These are phyloP conservation scores for Physcia stellaris DNA, from an alignment of 495 filamentous ascomycete genomes.

Conservation along the genomic window DNA sequence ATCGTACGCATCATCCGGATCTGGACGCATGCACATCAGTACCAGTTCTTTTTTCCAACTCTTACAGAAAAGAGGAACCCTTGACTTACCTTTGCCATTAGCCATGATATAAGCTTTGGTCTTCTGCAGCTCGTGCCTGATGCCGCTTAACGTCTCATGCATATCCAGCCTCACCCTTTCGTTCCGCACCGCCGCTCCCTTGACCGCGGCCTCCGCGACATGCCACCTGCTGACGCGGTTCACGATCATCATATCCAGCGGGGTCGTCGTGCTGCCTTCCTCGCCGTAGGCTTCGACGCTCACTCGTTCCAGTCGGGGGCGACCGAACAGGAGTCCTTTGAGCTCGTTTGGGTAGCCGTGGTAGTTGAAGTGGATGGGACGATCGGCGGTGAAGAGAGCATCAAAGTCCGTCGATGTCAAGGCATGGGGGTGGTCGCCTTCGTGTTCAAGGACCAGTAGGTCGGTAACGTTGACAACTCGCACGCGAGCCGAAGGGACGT, in stretches of 20 bases:
- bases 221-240: conserved; percentile 52
- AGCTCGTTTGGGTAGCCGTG: conserved; percentile 54
- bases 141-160: conserved; percentile 31
- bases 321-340: conserved; percentile 49
- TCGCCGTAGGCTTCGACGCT: conserved; percentile 52
- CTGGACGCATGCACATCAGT: conserved; percentile 17
- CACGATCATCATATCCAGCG: conserved; percentile 61
- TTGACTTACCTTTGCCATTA: conserved; percentile 33
- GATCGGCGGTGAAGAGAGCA: conserved; percentile 47
- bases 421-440: conserved; percentile 51
- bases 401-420: no score
- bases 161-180: conserved; percentile 34
- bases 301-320: conserved; percentile 35
- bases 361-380: conserved; percentile 54
- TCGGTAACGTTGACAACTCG: conserved; percentile 66
- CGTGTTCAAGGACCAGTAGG: conserved; percentile 49
- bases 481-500: conserved; percentile 40
- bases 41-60: no score
- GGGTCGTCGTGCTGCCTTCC: conserved; percentile 60
- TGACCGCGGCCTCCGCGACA: conserved; percentile 44
- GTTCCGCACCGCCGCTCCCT: conserved; percentile 34
- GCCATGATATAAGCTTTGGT: conserved; percentile 47
- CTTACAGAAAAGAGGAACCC: conserved; percentile 19
- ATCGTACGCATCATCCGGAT: conserved; percentile 45
- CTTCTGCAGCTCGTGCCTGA: conserved; percentile 35